Conservation (phyloP, 305 asterid species). For the Fraxinus paxiana region DNA sequence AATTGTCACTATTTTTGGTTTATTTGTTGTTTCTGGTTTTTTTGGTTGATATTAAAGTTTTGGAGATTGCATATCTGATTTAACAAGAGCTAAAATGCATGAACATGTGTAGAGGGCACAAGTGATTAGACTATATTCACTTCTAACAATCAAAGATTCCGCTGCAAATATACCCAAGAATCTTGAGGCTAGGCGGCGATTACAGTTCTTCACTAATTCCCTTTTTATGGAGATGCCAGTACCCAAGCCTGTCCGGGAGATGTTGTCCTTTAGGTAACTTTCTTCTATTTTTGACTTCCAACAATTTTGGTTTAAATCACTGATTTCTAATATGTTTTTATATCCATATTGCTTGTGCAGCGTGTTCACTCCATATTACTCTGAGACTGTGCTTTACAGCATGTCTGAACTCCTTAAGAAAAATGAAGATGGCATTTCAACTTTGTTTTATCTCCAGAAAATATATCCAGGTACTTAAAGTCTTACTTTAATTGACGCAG, state of each 20-base stretch:
- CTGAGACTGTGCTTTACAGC: slow-evolving; percentile 95
- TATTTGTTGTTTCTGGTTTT: slow-evolving; percentile 17
- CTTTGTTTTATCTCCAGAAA: slow-evolving; percentile 93
- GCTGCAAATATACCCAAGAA: slow-evolving; percentile 81
- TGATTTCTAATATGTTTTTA: slow-evolving; percentile 11
- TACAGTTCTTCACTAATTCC: slow-evolving; percentile 85
- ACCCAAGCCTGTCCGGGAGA: slow-evolving; percentile 81
- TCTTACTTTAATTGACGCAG: slow-evolving; percentile 21
- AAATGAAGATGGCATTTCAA: slow-evolving; percentile 96
- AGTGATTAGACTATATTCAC: slow-evolving; percentile 73
- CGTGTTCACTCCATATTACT: slow-evolving; percentile 93
- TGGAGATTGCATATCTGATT: neutral
- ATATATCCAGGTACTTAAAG: slow-evolving; percentile 75
- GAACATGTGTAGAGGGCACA: slow-evolving; percentile 60
- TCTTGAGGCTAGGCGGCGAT: slow-evolving; percentile 91
- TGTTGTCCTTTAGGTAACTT: slow-evolving; percentile 78
- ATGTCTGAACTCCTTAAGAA: slow-evolving; percentile 84
- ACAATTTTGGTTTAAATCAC: slow-evolving; percentile 5
- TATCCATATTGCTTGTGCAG: slow-evolving; percentile 41
- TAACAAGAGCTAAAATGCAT: slow-evolving; percentile 26
- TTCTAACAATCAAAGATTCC: slow-evolving; percentile 82
- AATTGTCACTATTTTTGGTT: neutral
- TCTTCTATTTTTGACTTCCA: slow-evolving; percentile 1
- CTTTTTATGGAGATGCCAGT: slow-evolving; percentile 96
- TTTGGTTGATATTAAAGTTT: neutral